Evolutionary conservation across 768 basidiomycete genomes (phyloP).

Genomic region (Steccherinum ochraceum): DNA sequence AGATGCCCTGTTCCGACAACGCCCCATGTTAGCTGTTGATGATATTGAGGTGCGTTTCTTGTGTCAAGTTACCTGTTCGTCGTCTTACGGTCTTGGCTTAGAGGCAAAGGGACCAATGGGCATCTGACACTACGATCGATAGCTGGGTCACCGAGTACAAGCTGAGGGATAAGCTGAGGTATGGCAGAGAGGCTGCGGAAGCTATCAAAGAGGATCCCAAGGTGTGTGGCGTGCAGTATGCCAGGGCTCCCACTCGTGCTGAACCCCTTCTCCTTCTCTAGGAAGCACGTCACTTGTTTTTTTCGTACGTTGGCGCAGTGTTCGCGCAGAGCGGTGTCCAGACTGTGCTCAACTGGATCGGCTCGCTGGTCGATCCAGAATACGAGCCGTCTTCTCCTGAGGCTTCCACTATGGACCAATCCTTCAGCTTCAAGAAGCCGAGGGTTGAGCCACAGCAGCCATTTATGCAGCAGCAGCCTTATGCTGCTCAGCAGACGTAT

Average conservation of each 20-base stretch:
- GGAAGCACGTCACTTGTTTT: conserved; percentile 52
- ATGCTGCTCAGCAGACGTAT: not conserved
- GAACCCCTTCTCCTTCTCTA: conserved; percentile 20
- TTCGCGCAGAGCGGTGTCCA: conserved; percentile 49
- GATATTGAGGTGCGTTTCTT: conserved; percentile 46
- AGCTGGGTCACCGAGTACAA: conserved; percentile 47
- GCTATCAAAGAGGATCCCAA: conserved; percentile 29
- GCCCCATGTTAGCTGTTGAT: conserved; percentile 32
- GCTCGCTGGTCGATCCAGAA: conserved; percentile 13
- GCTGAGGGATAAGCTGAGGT: conserved; percentile 48
- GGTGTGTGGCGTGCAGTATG: conserved; percentile 19
- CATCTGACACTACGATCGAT: conserved; percentile 29
- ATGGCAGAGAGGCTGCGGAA: conserved; percentile 31
- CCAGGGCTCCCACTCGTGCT: conserved; percentile 21
- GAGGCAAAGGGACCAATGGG: too few species aligned
- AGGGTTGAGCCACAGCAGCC: conserved; percentile 9
- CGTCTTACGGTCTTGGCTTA: too few species aligned
- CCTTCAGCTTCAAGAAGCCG: conserved; percentile 13
- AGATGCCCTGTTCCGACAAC: conserved; percentile 15
- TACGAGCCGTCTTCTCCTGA: conserved; percentile 2
- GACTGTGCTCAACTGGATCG: conserved; percentile 51
- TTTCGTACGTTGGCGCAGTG: conserved; percentile 62
- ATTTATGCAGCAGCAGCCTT: not conserved
- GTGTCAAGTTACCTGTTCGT: too few species aligned
- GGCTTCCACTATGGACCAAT: conserved; percentile 4